Evolutionary conservation across 2,329 filamentous ascomycete species (phyloP).

Genomic region (Didymella pomorum): DNA sequence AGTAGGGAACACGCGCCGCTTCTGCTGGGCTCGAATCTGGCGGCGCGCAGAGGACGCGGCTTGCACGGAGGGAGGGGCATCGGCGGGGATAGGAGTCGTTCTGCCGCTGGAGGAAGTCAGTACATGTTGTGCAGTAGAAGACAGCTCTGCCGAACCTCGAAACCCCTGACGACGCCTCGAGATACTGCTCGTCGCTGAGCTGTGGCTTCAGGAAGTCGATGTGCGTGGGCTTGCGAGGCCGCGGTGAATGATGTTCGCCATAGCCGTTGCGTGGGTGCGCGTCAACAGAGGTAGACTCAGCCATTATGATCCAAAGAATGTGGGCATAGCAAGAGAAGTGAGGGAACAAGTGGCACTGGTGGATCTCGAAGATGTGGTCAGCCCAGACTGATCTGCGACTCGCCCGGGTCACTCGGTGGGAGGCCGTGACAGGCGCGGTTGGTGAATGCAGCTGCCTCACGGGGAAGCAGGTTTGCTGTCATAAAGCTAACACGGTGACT

Average conservation of each 20-base stretch:
- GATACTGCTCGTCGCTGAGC: conserved; percentile 42
- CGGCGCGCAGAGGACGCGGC: conserved; percentile 86
- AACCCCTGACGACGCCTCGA: conserved; percentile 41
- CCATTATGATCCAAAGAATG: conserved; percentile 34
- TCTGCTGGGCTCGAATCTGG: conserved; percentile 80
- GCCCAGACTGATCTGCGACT: conserved; percentile 41
- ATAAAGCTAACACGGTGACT: neutral
- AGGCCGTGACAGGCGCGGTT: conserved; percentile 21
- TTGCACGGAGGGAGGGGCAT: conserved; percentile 91
- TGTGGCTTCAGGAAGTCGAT: conserved; percentile 48
- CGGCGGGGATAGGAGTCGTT: conserved; percentile 82
- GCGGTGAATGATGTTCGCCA: conserved; percentile 42
- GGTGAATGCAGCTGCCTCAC: conserved; percentile 5
- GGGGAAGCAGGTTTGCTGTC: conserved; percentile 1
- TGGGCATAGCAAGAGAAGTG: conserved; percentile 34
- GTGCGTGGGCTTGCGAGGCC: conserved; percentile 47
- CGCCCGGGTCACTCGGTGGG: conserved; percentile 30
- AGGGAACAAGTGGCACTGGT: conserved; percentile 10
- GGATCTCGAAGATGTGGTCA: conserved; percentile 34
- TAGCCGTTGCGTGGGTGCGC: conserved; percentile 33
- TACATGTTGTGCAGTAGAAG: neutral
- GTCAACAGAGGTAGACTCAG: conserved; percentile 45
- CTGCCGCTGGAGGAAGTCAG: conserved; percentile 67
- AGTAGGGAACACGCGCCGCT: conserved; percentile 87
- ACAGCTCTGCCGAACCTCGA: conserved; percentile 54